A percentile compares a stretch with the other conserved stretches of the same genome.
phyloP scores from a whole-genome alignment of 2,329 filamentous ascomycete species.

The Alternaria metachromatica region DNA sequence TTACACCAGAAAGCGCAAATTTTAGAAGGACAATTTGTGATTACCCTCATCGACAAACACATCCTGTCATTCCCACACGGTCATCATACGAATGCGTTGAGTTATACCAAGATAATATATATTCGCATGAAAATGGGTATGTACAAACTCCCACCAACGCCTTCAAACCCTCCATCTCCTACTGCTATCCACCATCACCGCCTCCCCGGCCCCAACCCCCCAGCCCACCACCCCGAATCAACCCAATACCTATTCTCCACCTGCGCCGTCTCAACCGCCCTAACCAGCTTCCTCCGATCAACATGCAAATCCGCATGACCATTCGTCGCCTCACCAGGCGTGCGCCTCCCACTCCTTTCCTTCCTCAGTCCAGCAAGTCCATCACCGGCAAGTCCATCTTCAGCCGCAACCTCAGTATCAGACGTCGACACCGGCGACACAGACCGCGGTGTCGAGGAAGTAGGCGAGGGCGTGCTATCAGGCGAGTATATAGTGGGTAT shows the following conservation, averaged over 20 bases:
- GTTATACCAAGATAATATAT: not conserved
- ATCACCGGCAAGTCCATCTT: conserved; percentile 9
- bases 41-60: no score
- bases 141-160: not conserved
- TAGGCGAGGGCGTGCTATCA: conserved; percentile 15
- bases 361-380: conserved; percentile 8
- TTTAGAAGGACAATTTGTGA: no score
- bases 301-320: conserved; percentile 50
- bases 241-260: conserved; percentile 42
- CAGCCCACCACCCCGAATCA: conserved; percentile 47
- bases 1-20: no score
- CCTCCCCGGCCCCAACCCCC: conserved; percentile 30
- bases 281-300: conserved; percentile 41
- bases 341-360: conserved; percentile 17
- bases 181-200: not conserved
- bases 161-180: no score
- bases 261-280: conserved; percentile 36
- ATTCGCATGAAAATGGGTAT: not conserved
- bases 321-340: conserved; percentile 36
- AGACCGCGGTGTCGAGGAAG: conserved; percentile 30
- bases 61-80: no score
- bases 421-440: conserved; percentile 26
- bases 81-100: no score
- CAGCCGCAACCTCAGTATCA: conserved; percentile 15
- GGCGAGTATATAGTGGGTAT: conserved; percentile 31